phyloP scores from a whole-genome alignment of 2,329 filamentous ascomycete species.

The Tolypocladium nubicola region DNA sequence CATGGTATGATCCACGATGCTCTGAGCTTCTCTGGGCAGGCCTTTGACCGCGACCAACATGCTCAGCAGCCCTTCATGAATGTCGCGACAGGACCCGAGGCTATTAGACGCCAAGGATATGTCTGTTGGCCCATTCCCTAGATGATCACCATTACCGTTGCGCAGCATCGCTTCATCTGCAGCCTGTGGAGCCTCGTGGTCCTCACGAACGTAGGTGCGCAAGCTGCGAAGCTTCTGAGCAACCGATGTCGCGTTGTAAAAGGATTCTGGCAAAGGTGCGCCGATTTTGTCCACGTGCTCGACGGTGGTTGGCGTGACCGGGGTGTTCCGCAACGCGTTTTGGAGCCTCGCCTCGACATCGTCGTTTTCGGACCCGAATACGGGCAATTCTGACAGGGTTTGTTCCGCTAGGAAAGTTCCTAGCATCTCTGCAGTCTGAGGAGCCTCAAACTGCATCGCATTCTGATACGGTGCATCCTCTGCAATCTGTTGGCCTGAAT shows the following conservation, averaged over 20 bases:
- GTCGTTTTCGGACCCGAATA: conserved; percentile 44
- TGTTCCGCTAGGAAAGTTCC: conserved; percentile 44
- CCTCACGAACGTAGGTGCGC: conserved; percentile 25
- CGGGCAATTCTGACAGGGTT: conserved; percentile 39
- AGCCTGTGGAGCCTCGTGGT: conserved; percentile 11
- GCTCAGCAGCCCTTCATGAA: conserved; percentile 44
- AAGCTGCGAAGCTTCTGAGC: conserved; percentile 39
- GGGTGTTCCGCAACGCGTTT: conserved; percentile 24
- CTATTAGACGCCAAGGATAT: conserved; percentile 27
- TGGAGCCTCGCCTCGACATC: conserved; percentile 31
- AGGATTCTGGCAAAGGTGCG: conserved; percentile 27
- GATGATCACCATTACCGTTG: conserved; percentile 12
- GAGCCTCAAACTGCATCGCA: conserved; percentile 48
- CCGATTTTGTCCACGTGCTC: conserved; percentile 25
- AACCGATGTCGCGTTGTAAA: conserved; percentile 28
- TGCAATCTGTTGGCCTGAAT: conserved; percentile 15
- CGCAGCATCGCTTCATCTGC: conserved; percentile 14
- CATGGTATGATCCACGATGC: conserved; percentile 45
- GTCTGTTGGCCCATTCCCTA: conserved; percentile 22
- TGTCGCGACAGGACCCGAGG: conserved; percentile 39
- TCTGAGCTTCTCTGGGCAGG: conserved; percentile 40
- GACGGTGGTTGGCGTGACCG: conserved; percentile 21
- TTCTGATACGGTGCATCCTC: conserved; percentile 41
- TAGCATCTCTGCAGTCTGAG: conserved; percentile 40
- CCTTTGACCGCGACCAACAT: conserved; percentile 32